Conservation (phyloP, 2,329 filamentous ascomycete genomes). For the Cladosporium velox region DNA sequence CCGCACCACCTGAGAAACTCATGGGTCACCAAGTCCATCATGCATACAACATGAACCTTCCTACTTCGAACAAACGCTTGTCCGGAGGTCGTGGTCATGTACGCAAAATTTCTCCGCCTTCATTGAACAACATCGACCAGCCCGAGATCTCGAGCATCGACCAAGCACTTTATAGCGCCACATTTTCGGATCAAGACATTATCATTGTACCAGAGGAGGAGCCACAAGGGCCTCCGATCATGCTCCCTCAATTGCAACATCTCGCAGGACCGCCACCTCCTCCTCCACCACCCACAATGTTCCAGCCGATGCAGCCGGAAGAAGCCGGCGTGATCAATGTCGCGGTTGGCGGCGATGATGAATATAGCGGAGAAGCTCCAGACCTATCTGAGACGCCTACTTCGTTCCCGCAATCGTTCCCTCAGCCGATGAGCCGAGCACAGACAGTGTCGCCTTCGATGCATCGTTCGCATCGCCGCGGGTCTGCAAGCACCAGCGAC, state of each 20-base stretch:
- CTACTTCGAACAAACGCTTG: conserved; percentile 40
- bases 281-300: conserved; percentile 35
- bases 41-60: conserved; percentile 24
- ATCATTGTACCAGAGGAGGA: conserved; percentile 42
- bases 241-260: conserved; percentile 63
- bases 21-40: not conserved
- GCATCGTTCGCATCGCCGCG: conserved; percentile 53
- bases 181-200: conserved; percentile 40
- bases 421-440: conserved; percentile 34
- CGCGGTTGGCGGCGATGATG: no score
- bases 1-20: conserved; percentile 50
- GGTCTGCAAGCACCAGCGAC: conserved; percentile 60
- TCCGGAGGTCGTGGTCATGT: conserved; percentile 42
- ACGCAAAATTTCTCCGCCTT: conserved; percentile 48
- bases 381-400: conserved; percentile 5
- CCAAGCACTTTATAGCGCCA: conserved; percentile 44
- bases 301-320: no score
- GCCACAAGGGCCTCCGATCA: conserved; percentile 40
- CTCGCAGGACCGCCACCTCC: conserved; percentile 54
- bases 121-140: conserved; percentile 26
- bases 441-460: conserved; percentile 35
- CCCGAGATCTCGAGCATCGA: conserved; percentile 49
- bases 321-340: no score
- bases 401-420: conserved; percentile 28
- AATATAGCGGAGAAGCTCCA: not conserved